These are phyloP conservation scores for Aaosphaeria pasadenensis DNA, from an alignment of 2,329 filamentous ascomycete species.

Conservation along the genomic window DNA sequence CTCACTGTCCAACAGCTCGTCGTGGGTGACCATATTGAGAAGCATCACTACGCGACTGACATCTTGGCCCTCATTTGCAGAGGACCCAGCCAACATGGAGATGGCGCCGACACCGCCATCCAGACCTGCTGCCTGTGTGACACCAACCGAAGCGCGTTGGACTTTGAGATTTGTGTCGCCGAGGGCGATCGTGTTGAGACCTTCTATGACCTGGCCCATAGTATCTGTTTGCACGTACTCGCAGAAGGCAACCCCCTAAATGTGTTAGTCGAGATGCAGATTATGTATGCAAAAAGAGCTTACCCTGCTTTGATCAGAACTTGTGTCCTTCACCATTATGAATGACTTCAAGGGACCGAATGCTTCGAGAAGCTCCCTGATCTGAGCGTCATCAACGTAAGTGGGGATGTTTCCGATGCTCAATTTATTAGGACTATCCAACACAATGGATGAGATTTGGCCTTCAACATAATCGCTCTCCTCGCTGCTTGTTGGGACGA, in stretches of 20 bases:
- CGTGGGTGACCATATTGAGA: conserved; percentile 96
- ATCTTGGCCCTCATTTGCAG: conserved; percentile 68
- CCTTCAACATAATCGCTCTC: conserved; percentile 72
- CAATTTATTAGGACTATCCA: conserved; percentile 94
- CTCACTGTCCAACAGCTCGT: conserved; percentile 89
- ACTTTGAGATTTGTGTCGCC: conserved; percentile 85
- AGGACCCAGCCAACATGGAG: conserved; percentile 93
- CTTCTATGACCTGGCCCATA: conserved; percentile 85
- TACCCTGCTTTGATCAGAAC: conserved; percentile 83
- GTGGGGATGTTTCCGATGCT: conserved; percentile 84
- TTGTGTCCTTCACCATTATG: conserved; percentile 79
- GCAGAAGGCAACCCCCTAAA: conserved; percentile 89
- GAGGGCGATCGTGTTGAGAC: conserved; percentile 88
- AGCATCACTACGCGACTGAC: conserved; percentile 83
- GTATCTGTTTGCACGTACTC: conserved; percentile 79
- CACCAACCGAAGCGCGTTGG: conserved; percentile 83
- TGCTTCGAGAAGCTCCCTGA: conserved; percentile 81
- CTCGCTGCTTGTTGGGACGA: conserved; percentile 72
- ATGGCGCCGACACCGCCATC: conserved; percentile 98
- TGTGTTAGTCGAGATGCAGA: conserved; percentile 7
- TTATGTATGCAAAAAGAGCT: conserved; percentile 34
- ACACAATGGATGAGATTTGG: conserved; percentile 74
- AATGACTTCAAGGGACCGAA: conserved; percentile 95
- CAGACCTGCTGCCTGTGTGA: conserved; percentile 85
- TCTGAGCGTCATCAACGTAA: conserved; percentile 87